Conservation (phyloP, 768 basidiomycete genomes). For the Austroboletus festivus region DNA sequence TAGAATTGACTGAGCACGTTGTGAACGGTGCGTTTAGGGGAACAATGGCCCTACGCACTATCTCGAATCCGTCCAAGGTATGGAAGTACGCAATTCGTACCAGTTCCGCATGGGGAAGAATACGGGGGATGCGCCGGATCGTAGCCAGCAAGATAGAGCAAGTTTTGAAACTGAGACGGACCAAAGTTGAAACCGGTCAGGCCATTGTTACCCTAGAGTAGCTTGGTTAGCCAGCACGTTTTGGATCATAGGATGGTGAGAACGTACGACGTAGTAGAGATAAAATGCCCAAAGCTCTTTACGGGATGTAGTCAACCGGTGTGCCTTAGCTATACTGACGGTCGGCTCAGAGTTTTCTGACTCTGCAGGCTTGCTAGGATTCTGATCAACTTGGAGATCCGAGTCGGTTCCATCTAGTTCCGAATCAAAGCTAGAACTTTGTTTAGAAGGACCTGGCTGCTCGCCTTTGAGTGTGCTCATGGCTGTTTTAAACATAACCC, state of each 20-base stretch:
- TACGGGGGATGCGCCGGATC: slow-evolving; percentile 61
- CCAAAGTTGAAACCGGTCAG: slow-evolving; percentile 69
- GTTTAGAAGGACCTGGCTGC: not conserved
- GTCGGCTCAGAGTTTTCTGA: not conserved
- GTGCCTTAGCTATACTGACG: too few relatives aligned
- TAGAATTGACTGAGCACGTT: slow-evolving; percentile 59
- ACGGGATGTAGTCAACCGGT: slow-evolving; percentile 48
- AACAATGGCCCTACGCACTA: slow-evolving; percentile 38
- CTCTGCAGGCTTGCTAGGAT: not conserved
- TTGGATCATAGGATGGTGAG: not conserved
- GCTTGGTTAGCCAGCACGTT: not conserved
- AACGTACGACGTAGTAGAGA: slow-evolving; percentile 48
- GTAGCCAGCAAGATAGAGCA: slow-evolving; percentile 70
- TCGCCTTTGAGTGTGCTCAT: slow-evolving; percentile 4
- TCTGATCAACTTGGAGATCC: not conserved
- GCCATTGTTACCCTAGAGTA: slow-evolving; percentile 57
- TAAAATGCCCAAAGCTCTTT: slow-evolving; percentile 60
- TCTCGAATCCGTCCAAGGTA: slow-evolving; percentile 61
- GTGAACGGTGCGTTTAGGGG: not conserved
- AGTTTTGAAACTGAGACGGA: slow-evolving; percentile 72
- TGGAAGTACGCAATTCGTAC: slow-evolving; percentile 59
- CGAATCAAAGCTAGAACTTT: not conserved
- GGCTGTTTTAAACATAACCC: not conserved
- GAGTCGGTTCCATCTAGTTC: not conserved
- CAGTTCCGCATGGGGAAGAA: slow-evolving; percentile 43